Evolutionary conservation across 345 rosid genomes (phyloP), one percentile per base, ranked within the genome.

Genomic region (Lepidium aucheri): DNA sequence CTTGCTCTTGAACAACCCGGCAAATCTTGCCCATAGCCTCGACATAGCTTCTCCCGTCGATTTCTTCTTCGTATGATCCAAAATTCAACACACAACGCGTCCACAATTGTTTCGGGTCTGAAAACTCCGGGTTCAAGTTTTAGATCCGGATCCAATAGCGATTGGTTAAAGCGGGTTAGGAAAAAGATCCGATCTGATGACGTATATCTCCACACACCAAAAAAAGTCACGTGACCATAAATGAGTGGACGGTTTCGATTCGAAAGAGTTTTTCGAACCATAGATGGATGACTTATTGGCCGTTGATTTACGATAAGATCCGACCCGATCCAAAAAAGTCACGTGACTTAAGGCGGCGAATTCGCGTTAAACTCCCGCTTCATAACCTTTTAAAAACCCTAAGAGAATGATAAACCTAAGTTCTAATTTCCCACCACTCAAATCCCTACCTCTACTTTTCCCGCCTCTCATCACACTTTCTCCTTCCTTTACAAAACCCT

Each of bases 21-120:
- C 77, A 51, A 93, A 72, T 73, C 84, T 83, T 16, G 86, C 77
- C 64, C 89, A 82, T 26, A 90, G 74, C 87, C 81, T 86, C 33
- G 97, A 87, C 97, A 90, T 91, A 10, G 65, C 61, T 50, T 59
- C 50, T 53, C 41, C 61, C 34, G 63, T 67, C 70, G 67, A 33
- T 13, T n/a, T 41, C 16, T 68, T 69, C 63, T 62, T 40, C 38
- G 8, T 55, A 11, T 26, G 59, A 47, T 55, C 58, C 47, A 3
- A 46, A 33, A 13, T 54, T 11, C 32, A 4, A 40, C 47, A 13
- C n/a, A 5, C 39, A 50, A 30, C 34, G 17, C 41, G 39, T 47
- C 52, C 35, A 39, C 1, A 35, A 44, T 16, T 53, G 22, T 44
- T 33, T n/a, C 55, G 28, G 32, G 28, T 60, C 50, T 57, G 34